These are phyloP conservation scores for Sechiopsis laciniata DNA, from an alignment of 306 rosid genomes.

Conservation along the genomic window DNA sequence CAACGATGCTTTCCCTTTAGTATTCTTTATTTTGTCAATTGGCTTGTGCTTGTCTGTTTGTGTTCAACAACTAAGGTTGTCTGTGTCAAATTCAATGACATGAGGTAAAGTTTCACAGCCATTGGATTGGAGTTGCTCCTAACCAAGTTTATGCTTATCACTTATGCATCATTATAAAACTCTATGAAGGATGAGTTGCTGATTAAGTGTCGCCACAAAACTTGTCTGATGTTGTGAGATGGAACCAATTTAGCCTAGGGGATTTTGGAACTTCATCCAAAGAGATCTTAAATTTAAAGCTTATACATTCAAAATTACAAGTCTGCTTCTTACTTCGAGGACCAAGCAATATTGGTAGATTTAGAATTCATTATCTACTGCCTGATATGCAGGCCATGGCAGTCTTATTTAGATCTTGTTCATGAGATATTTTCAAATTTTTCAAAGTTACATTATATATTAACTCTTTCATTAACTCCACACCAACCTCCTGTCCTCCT, in stretches of 20 bases:
- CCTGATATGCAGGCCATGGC: constrained; percentile 44
- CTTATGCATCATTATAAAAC: constrained; percentile 64
- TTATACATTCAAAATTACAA: constrained; percentile 50
- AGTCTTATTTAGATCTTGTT: background rate
- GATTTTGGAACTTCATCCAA: constrained; percentile 60
- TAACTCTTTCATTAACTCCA: too few relatives aligned
- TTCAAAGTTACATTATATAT: too few relatives aligned
- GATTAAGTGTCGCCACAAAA: constrained; percentile 49
- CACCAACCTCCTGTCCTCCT: too few relatives aligned
- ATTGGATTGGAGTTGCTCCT: constrained; percentile 1
- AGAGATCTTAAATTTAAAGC: constrained; percentile 55
- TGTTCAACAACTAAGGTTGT: background rate
- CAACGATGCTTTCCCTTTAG: background rate
- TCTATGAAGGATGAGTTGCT: constrained; percentile 67
- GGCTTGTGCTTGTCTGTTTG: background rate
- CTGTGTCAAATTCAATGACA: background rate
- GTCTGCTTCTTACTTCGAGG: constrained; percentile 50
- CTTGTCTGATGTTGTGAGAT: constrained; percentile 64
- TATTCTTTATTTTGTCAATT: background rate
- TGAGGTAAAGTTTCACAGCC: background rate
- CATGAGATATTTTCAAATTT: background rate
- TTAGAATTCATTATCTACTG: constrained; percentile 64
- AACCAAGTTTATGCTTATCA: constrained; percentile 40
- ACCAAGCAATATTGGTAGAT: constrained; percentile 69
- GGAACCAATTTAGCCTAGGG: constrained; percentile 60